Evolutionary conservation across 768 basidiomycete species (phyloP).

Genomic region (Tricholoma sp.): DNA sequence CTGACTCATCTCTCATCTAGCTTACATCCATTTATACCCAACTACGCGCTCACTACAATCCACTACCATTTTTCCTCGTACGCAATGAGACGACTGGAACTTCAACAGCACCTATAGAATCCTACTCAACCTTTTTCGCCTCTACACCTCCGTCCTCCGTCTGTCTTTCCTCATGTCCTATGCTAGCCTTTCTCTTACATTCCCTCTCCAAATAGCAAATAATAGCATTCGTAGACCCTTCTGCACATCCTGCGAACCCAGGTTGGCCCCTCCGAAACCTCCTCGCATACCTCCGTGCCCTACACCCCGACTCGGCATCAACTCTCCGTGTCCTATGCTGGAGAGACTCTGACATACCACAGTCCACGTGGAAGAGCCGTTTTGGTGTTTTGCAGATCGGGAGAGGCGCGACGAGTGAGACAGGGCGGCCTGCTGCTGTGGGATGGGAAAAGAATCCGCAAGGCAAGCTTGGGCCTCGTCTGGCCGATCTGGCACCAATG

Average conservation of each 20-base stretch:
- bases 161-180: not conserved
- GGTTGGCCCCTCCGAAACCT: slow-evolving; percentile 95
- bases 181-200: not conserved
- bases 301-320: slow-evolving; percentile 45
- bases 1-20: slow-evolving; percentile 24
- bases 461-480: slow-evolving; percentile 80
- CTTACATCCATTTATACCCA: slow-evolving; percentile 48
- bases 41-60: slow-evolving; percentile 31
- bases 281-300: slow-evolving; percentile 69
- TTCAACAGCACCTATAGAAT: slow-evolving; percentile 49
- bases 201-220: slow-evolving; percentile 24
- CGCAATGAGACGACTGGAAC: slow-evolving; percentile 28
- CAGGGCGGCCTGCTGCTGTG: slow-evolving; percentile 55
- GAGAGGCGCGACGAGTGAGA: slow-evolving; percentile 10
- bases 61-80: slow-evolving; percentile 60
- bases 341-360: slow-evolving; percentile 57
- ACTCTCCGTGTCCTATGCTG: slow-evolving; percentile 69
- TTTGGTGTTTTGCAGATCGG: slow-evolving; percentile 46
- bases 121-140: slow-evolving; percentile 55
- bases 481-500: slow-evolving; percentile 91
- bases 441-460: slow-evolving; percentile 95
- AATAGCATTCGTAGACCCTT: slow-evolving; percentile 80
- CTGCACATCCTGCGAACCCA: slow-evolving; percentile 64
- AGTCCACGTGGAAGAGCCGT: slow-evolving; percentile 55
- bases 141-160: slow-evolving; percentile 18